phyloP scores from a whole-genome alignment of 2,329 filamentous ascomycete genomes.

The Aureobasidium sp. region DNA sequence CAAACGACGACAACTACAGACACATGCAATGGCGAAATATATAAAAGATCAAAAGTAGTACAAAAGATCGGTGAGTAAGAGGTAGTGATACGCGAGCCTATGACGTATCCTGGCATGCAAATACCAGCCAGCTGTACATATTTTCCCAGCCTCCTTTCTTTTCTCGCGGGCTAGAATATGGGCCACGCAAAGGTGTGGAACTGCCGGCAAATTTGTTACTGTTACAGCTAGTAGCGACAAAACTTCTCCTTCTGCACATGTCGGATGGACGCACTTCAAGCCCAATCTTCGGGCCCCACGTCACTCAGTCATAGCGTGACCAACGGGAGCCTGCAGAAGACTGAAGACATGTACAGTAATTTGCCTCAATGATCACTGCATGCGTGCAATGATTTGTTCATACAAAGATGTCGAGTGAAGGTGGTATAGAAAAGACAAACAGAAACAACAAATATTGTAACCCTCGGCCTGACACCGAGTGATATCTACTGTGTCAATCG shows the following conservation, averaged over 20 bases:
- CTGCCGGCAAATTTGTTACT: neutral
- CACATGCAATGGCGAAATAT: neutral
- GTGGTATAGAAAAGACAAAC: neutral
- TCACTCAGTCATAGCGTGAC: neutral
- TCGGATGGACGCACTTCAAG: neutral
- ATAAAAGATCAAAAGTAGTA: neutral
- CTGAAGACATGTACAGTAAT: neutral
- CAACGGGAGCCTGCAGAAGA: neutral
- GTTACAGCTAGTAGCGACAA: neutral
- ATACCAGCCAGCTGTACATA: neutral
- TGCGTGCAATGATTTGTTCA: neutral
- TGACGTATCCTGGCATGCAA: neutral
- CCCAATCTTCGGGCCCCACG: conserved; percentile 4
- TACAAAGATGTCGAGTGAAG: neutral
- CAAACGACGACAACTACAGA: neutral
- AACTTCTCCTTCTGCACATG: neutral
- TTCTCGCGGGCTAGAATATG: neutral
- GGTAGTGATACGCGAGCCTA: neutral
- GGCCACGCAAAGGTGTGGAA: neutral
- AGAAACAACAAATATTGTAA: neutral
- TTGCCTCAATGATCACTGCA: neutral
- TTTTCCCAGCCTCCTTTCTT: neutral
- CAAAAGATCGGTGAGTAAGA: conserved; percentile 7
- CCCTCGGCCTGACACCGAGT: neutral
- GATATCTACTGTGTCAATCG: neutral